Conservation (phyloP, 1,284 basidiomycete species). For the Tilletia setariae region DNA sequence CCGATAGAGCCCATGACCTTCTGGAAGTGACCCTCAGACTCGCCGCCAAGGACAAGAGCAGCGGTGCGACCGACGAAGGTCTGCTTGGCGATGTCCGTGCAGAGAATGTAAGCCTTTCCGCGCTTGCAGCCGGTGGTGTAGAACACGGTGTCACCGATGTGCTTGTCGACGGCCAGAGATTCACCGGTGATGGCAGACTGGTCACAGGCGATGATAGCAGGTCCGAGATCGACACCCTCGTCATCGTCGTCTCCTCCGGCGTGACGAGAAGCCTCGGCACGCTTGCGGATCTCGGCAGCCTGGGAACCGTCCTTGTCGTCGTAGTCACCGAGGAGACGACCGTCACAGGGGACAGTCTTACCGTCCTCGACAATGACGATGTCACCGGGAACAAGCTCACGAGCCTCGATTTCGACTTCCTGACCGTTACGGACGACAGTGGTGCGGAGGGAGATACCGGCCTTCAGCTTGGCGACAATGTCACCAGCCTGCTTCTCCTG, state of each 20-base stretch:
- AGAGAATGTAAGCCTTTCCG: slow-evolving; percentile 60
- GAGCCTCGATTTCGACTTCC: slow-evolving; percentile 61
- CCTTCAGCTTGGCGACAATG: slow-evolving; percentile 62
- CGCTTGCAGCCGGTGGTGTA: slow-evolving; percentile 59
- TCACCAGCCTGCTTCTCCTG: slow-evolving; percentile 62
- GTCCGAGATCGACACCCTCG: slow-evolving; percentile 58
- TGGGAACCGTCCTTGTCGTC: slow-evolving; percentile 53
- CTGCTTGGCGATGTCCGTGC: slow-evolving; percentile 59
- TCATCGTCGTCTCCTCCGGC: slow-evolving; percentile 54
- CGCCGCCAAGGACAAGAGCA: slow-evolving; percentile 56
- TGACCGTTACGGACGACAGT: slow-evolving; percentile 58
- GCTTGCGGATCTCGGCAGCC: slow-evolving; percentile 50
- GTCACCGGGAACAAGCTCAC: slow-evolving; percentile 63
- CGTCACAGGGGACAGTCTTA: slow-evolving; percentile 61
- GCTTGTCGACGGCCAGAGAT: slow-evolving; percentile 63
- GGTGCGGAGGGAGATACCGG: slow-evolving; percentile 61
- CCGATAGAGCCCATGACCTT: slow-evolving; percentile 61
- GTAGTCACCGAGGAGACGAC: slow-evolving; percentile 60
- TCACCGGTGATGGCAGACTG: slow-evolving; percentile 63
- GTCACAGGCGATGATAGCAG: slow-evolving; percentile 60
- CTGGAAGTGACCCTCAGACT: slow-evolving; percentile 59
- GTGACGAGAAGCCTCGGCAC: slow-evolving; percentile 46
- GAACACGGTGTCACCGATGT: slow-evolving; percentile 60
- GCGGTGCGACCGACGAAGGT: slow-evolving; percentile 60
- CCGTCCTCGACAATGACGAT: slow-evolving; percentile 60